phyloP scores from a whole-genome alignment of 228 moss, liverwort and hornwort species.

The Sphagnum magellanicum region DNA sequence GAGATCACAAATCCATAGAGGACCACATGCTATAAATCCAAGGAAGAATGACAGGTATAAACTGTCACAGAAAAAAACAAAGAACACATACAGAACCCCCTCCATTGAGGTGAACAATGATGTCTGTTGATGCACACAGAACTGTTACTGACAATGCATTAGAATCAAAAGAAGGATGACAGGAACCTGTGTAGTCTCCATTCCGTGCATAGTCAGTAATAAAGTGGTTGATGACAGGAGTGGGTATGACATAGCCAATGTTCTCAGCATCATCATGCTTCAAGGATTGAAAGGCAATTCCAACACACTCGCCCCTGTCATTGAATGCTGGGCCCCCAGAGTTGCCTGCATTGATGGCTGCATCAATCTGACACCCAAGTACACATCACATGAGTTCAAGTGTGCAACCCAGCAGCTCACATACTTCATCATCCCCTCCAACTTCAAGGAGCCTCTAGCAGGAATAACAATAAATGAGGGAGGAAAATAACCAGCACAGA shows the following conservation, averaged over 20 bases:
- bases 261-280: constrained; percentile 99
- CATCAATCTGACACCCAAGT: constrained; percentile 71
- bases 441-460: too few species aligned
- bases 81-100: neutral
- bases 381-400: neutral
- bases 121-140: too few species aligned
- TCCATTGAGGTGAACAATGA: neutral
- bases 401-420: neutral
- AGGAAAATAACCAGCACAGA: too few species aligned
- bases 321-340: constrained; percentile 99
- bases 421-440: neutral
- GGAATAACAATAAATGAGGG: too few species aligned
- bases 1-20: neutral
- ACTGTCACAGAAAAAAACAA: neutral
- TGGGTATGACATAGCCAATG: constrained; percentile 98
- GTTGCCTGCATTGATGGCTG: constrained; percentile 98
- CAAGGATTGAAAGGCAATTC: constrained; percentile 95
- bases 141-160: too few species aligned
- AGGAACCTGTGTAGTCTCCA: constrained; percentile 88
- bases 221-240: constrained; percentile 95
- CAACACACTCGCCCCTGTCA: constrained; percentile 95
- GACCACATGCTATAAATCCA: too few species aligned
- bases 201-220: constrained; percentile 84
- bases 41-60: neutral
- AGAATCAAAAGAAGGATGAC: too few species aligned